Evolutionary conservation across 1,284 basidiomycete species (phyloP).

Genomic region (Gymnopus androsaceus): DNA sequence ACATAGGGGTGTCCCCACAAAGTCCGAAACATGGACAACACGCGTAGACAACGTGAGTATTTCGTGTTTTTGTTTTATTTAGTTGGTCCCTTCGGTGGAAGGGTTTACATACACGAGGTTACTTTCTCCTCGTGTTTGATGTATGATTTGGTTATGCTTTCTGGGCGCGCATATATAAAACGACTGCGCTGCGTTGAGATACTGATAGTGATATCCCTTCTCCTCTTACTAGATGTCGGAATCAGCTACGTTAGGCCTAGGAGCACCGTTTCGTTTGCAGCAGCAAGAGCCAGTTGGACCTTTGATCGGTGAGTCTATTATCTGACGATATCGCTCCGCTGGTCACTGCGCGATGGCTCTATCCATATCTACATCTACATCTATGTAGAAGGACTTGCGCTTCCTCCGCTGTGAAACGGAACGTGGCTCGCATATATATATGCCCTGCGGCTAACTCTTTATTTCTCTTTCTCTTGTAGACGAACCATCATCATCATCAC

Average conservation of each 20-base stretch:
- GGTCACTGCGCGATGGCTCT: background rate
- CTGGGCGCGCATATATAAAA: background rate
- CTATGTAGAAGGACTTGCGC: no score
- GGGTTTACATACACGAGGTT: background rate
- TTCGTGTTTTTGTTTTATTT: background rate
- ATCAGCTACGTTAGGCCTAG: no score
- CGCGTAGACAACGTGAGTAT: slow-evolving; percentile 12
- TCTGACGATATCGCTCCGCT: background rate
- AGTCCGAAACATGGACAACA: background rate
- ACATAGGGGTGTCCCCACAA: background rate
- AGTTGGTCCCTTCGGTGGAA: no score
- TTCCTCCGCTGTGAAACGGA: background rate
- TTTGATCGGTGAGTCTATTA: background rate
- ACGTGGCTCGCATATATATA: background rate
- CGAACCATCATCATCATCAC: no score
- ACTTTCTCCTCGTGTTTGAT: slow-evolving; percentile 4
- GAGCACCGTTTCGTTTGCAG: background rate
- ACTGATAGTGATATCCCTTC: background rate
- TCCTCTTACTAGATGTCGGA: background rate
- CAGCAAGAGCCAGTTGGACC: background rate
- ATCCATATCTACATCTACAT: background rate
- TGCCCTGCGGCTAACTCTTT: background rate
- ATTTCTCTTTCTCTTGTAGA: background rate
- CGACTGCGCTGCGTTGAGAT: background rate
- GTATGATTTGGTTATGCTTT: background rate